Percentiles rank a stretch among this genome's conserved stretches.
phyloP scores from a whole-genome alignment of 2,329 filamentous ascomycete genomes.

The Pestalotiopsis sp. region DNA sequence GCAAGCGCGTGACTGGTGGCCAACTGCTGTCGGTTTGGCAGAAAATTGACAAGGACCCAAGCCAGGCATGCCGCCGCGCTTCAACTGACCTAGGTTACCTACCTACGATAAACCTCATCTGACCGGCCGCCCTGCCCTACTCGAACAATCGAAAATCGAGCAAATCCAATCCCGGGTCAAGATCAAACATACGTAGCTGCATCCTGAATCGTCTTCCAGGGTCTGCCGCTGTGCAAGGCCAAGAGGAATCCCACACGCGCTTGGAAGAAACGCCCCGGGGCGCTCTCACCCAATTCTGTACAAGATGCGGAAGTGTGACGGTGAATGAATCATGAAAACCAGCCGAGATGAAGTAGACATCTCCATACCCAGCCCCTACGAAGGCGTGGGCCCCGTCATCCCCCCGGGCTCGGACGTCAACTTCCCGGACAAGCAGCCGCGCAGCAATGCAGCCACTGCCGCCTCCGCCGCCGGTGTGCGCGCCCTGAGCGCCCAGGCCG shows the following conservation, averaged over 20 bases:
- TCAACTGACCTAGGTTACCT: not conserved
- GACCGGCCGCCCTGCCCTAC: not conserved
- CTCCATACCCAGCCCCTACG: conserved; percentile 15
- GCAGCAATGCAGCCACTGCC: conserved; percentile 64
- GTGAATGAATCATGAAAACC: conserved; percentile 13
- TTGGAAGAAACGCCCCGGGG: not conserved
- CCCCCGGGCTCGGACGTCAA: conserved; percentile 26
- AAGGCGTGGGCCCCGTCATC: conserved; percentile 13
- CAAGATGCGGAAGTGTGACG: conserved; percentile 3
- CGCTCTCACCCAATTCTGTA: not conserved
- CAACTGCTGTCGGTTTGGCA: not conserved
- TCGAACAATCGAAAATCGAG: no score
- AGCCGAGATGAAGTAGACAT: conserved; percentile 16
- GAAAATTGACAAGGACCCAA: not conserved
- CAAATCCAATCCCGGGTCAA: no score
- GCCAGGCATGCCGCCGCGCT: not conserved
- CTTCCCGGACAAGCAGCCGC: conserved; percentile 48
- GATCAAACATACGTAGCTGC: no score
- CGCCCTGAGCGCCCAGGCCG: conserved; percentile 78
- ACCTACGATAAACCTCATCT: not conserved
- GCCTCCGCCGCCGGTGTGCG: conserved; percentile 86
- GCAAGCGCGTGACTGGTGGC: not conserved
- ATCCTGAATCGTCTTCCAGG: no score
- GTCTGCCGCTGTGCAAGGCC: no score
- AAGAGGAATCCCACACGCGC: no score